Evolutionary conservation across 148 eudicot species (phyloP).

Genomic region (Salicornia ramosissima): DNA sequence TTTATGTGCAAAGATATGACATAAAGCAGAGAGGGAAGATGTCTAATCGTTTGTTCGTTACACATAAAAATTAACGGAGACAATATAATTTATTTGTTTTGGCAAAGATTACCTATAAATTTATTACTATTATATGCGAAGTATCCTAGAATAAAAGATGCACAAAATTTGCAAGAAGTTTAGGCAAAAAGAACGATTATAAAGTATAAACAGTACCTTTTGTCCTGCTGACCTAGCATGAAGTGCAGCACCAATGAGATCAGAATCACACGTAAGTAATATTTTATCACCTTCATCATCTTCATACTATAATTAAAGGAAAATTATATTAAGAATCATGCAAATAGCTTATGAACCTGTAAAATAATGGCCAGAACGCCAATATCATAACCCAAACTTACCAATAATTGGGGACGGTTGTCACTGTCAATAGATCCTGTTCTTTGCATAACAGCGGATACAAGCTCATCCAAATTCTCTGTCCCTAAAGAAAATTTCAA

Average conservation of each 20-base stretch:
- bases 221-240: slow-evolving; percentile 75
- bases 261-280: slow-evolving; percentile 70
- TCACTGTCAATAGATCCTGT: slow-evolving; percentile 42
- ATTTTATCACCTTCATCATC: slow-evolving; percentile 96
- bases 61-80: too few relatives aligned
- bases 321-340: not conserved
- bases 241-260: slow-evolving; percentile 69
- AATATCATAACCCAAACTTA: slow-evolving; percentile 28
- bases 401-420: slow-evolving; percentile 62
- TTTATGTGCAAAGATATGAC: too few relatives aligned
- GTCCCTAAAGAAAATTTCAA: slow-evolving; percentile 39
- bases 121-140: too few relatives aligned
- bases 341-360: not conserved
- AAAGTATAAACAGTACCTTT: slow-evolving; percentile 83
- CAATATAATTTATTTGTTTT: too few relatives aligned
- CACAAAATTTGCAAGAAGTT: slow-evolving; percentile 4
- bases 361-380: not conserved
- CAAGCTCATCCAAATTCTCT: slow-evolving; percentile 77
- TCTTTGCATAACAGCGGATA: slow-evolving; percentile 64
- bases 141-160: not conserved
- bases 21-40: too few relatives aligned
- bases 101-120: too few relatives aligned
- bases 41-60: too few relatives aligned
- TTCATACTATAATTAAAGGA: slow-evolving; percentile 53
- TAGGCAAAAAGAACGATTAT: too few relatives aligned